Evolutionary conservation across 2,329 filamentous ascomycete species (phyloP), one percentile per base, ranked within the genome.

Genomic region (Fusarium liriodendri): DNA sequence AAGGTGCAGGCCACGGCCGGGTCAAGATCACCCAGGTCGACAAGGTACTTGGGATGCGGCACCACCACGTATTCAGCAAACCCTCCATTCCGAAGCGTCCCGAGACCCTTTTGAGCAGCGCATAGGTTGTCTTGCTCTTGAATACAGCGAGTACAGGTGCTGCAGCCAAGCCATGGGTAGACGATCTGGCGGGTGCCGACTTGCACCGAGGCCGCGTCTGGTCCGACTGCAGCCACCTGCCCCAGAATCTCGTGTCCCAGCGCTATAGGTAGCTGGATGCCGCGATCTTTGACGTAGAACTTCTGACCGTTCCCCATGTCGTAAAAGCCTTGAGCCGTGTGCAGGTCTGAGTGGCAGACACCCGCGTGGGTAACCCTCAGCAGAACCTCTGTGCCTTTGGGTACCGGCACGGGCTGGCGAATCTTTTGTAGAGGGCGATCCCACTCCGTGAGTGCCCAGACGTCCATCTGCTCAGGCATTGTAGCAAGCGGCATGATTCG

Each of bases 261-360:
- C 5, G 40, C 40, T 14, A 42, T 18, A 9, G 40, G 40, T 22
- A 70, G 55, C 33, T 64, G 22, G 16, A 70, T 70, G 16, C 67
- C 67, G 18, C 67, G 64, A 14, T 70, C 67, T 20, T 64, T 64
- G 27, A 70, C 67, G 20, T 70, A 70, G 33, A 70, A 70, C 18
- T 60, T 25, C 22, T 64, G 54, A 18, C 67, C 67, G 5, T 45
- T 45, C 14, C 67, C 67, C 11, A 61, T 64, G 32, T 70, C 64
- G 18, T 70, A 70, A 60, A 67, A 70, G 10, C 67, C 67, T 25
- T 70, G 59, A 13, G 67, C 64, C 4, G 64, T 70, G 13, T 70
- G 67, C 14, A 70, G 67, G 29, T 70, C 67, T 22, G 67, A 70
- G 42, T 70, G 67, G 22, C 64, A 70, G 55, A 70, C 60, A 13